phyloP scores from a whole-genome alignment of 306 rosid genomes.

The Astragalus membranaceus region DNA sequence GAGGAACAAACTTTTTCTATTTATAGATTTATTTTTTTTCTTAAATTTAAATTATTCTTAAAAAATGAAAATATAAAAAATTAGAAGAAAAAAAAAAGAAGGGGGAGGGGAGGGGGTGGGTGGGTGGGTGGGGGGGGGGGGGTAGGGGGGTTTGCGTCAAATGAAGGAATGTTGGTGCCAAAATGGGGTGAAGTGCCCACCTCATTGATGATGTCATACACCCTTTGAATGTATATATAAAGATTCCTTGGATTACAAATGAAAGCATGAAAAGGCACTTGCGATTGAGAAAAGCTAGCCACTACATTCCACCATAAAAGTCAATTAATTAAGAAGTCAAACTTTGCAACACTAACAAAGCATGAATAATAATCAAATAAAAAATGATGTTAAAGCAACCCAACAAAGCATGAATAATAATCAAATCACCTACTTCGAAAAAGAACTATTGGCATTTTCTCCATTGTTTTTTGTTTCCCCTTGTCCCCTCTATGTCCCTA shows the following conservation, averaged over 20 bases:
- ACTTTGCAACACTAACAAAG: conserved; percentile 9
- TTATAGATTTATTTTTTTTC: no score
- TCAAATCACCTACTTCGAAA: conserved; percentile 29
- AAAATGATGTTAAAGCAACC: neutral
- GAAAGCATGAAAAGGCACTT: neutral
- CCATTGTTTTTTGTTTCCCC: conserved; percentile 11
- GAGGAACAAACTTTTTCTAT: no score
- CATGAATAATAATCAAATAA: neutral
- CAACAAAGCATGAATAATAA: neutral
- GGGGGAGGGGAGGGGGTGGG: no score
- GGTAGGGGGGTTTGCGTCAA: no score
- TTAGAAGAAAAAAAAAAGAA: no score
- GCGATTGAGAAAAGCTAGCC: conserved; percentile 4
- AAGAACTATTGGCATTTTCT: conserved; percentile 20
- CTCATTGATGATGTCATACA: no score
- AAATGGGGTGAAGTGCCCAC: no score
- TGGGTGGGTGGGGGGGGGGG: no score
- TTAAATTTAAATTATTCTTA: no score
- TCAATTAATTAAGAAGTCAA: conserved; percentile 24
- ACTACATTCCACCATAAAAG: neutral
- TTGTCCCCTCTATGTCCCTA: conserved; percentile 21
- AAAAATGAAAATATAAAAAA: no score
- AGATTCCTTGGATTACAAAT: neutral
- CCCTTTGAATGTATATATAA: no score
- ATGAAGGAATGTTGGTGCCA: no score